phyloP scores from a whole-genome alignment of 2,329 filamentous ascomycete genomes.

The Diaporthe humulicola region DNA sequence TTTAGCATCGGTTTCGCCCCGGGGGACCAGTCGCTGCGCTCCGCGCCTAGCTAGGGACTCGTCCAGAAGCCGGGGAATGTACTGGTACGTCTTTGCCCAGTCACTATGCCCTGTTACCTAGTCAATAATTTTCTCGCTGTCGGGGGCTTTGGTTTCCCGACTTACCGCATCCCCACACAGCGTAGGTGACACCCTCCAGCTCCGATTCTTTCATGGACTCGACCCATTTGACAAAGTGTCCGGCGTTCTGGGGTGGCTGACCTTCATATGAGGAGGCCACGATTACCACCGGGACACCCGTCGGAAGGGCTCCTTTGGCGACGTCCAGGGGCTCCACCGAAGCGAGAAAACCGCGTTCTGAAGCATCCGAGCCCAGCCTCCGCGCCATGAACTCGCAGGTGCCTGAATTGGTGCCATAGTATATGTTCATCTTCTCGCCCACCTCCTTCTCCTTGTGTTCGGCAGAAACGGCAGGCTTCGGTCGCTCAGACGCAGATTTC shows the following conservation, averaged over 20 bases:
- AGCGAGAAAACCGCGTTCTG: conserved; percentile 70
- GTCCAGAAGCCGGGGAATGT: conserved; percentile 75
- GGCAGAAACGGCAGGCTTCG: background rate
- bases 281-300: conserved; percentile 72
- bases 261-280: conserved; percentile 82
- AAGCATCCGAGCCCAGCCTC: conserved; percentile 70
- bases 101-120: conserved; percentile 47
- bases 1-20: conserved; percentile 50
- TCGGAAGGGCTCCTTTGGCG: conserved; percentile 71
- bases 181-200: conserved; percentile 70
- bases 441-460: background rate
- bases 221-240: conserved; percentile 77
- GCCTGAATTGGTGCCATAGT: conserved; percentile 81
- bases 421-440: conserved; percentile 64
- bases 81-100: conserved; percentile 75
- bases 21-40: conserved; percentile 57
- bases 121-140: background rate
- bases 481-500: background rate
- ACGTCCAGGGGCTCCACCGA: conserved; percentile 69
- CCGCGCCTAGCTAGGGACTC: conserved; percentile 64
- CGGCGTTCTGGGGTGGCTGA: conserved; percentile 79
- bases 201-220: conserved; percentile 61
- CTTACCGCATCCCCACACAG: conserved; percentile 77
- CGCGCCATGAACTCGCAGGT: conserved; percentile 80
- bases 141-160: background rate